Percentiles rank a stretch among this genome's conserved stretches.
These are phyloP conservation scores for Aspergillus novofumigatus DNA, from an alignment of 2,329 filamentous ascomycete species.

Conservation along the genomic window DNA sequence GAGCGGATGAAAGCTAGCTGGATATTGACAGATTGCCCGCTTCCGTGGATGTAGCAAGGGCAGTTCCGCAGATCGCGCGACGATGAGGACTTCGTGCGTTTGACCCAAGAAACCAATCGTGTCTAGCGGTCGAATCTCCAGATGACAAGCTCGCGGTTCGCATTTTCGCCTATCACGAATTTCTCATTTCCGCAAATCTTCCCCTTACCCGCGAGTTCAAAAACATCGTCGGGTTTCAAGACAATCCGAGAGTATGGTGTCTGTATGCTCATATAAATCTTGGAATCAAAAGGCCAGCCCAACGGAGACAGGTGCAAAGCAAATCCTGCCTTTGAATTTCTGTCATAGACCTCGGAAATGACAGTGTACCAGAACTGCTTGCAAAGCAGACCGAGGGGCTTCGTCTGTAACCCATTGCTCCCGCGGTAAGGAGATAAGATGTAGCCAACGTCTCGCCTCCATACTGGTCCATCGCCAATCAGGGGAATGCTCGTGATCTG, in stretches of 20 bases:
- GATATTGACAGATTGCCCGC: too few species aligned
- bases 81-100: not conserved
- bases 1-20: too few species aligned
- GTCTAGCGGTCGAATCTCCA: conserved; percentile 45
- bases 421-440: conserved; percentile 45
- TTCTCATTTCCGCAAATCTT: conserved; percentile 57
- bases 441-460: conserved; percentile 44
- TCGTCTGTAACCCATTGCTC: conserved; percentile 35
- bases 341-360: conserved; percentile 35
- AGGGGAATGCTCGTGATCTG: conserved; percentile 54
- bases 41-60: too few species aligned
- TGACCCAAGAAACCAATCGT: not conserved
- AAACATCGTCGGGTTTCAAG: conserved; percentile 37
- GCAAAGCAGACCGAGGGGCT: conserved; percentile 20
- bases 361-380: conserved; percentile 32
- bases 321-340: conserved; percentile 29
- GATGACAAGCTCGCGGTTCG: conserved; percentile 49
- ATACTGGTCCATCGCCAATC: conserved; percentile 46
- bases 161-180: conserved; percentile 59
- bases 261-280: conserved; percentile 27
- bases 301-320: conserved; percentile 32
- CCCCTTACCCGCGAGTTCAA: conserved; percentile 49
- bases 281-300: conserved; percentile 23
- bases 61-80: too few species aligned
- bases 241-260: conserved; percentile 20